phyloP scores from a whole-genome alignment of 306 rosid species.

The Alnus rubra region DNA sequence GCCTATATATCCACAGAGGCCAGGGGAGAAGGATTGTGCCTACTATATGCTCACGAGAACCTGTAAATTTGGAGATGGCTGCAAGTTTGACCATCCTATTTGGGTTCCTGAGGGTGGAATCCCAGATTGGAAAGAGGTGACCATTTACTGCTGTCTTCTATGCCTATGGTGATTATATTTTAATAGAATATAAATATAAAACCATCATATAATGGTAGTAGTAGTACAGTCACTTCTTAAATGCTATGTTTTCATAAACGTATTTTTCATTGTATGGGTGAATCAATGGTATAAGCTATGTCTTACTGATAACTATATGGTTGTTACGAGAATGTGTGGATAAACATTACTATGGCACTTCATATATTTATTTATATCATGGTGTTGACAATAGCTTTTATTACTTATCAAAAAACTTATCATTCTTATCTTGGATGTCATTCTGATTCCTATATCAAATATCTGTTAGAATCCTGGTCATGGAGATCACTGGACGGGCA shows the following conservation, averaged over 20 bases:
- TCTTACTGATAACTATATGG: neutral
- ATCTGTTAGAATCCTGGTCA: neutral
- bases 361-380: neutral
- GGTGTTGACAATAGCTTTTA: neutral
- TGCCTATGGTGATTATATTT: slow-evolving; percentile 46
- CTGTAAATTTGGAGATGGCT: slow-evolving; percentile 97
- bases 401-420: neutral
- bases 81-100: slow-evolving; percentile 99
- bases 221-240: slow-evolving; percentile 13
- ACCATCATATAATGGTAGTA: slow-evolving; percentile 17
- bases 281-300: slow-evolving; percentile 21
- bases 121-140: slow-evolving; percentile 99
- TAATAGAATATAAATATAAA: slow-evolving; percentile 34
- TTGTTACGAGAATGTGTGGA: neutral
- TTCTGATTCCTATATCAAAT: neutral
- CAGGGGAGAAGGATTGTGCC: slow-evolving; percentile 98
- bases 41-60: slow-evolving; percentile 99
- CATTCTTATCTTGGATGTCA: neutral
- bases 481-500: neutral
- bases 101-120: slow-evolving; percentile 99
- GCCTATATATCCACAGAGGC: slow-evolving; percentile 96
- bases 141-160: slow-evolving; percentile 57
- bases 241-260: neutral
- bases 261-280: slow-evolving; percentile 29
- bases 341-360: neutral